Percentiles rank a stretch among this genome's conserved stretches.
Evolutionary conservation across 495 filamentous ascomycete genomes (phyloP).

Genomic region (Aspergillus biplanus): DNA sequence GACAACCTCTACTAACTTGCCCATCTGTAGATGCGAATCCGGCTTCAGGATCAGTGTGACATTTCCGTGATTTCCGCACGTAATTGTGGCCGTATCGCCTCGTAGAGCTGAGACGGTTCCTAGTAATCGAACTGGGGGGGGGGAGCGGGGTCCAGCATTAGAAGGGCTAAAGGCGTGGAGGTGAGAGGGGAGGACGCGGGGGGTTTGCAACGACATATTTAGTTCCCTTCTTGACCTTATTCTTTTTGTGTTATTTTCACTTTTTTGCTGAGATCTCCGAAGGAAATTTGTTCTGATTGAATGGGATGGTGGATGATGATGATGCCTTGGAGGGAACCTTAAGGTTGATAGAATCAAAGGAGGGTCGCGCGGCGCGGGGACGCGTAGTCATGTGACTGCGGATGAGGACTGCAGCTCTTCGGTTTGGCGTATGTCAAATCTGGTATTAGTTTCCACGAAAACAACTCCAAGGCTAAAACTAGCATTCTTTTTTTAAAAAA

Average conservation of each 20-base stretch:
- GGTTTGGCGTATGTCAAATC: constrained; percentile 16
- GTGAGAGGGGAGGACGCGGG: constrained; percentile 69
- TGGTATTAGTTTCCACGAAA: neutral
- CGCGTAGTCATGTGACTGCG: constrained; percentile 21
- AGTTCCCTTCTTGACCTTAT: constrained; percentile 22
- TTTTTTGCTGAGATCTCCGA: neutral
- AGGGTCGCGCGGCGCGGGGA: constrained; percentile 11
- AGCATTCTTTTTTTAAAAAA: neutral
- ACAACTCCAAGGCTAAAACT: neutral
- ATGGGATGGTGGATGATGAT: constrained; percentile 1
- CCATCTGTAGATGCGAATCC: constrained; percentile 78
- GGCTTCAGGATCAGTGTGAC: constrained; percentile 74
- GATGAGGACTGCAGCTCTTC: neutral
- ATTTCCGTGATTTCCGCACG: constrained; percentile 65
- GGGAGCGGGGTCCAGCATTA: constrained; percentile 36
- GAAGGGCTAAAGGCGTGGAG: constrained; percentile 65
- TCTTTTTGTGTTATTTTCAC: constrained; percentile 15
- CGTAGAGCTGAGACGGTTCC: constrained; percentile 81
- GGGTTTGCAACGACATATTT: constrained; percentile 60
- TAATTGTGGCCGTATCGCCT: constrained; percentile 80
- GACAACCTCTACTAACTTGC: constrained; percentile 83
- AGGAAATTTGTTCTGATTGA: neutral
- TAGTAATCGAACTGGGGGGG: constrained; percentile 78
- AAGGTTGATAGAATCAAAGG: neutral
- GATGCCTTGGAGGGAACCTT: neutral